Base-by-base conservation (phyloP, 139 green algal genomes). In the Asterochloris erici region DNA sequence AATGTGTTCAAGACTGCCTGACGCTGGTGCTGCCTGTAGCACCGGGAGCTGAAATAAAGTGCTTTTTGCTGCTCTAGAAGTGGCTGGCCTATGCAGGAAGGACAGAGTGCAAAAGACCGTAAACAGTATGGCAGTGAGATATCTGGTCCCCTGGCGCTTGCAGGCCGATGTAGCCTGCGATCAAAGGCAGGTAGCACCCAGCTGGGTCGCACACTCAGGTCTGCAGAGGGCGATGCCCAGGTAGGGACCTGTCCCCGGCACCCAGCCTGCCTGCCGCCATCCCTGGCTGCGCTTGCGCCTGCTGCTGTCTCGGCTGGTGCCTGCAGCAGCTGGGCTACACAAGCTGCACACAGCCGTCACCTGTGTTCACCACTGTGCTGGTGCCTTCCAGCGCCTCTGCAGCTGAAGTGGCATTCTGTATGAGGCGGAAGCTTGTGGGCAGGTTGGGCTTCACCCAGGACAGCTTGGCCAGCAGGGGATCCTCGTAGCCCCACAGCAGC, bases 401-500 rank as follows among this genome's bases (percentile, higher is more conserved):
- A 0, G 77, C n/a, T 9, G 15, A 27, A n/a, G 63, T 89, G n/a
- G 81, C 87, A 80, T 91, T 91, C 24, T 27, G 24, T 38, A 84
- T 64, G 27, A 89, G 86, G 21, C 26, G 66, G 69, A 88, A 84
- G 64, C 60, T 71, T 29, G 87, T 70, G 62, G 82, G 21, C 6
- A 90, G n/a, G 19, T 74, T 71, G 24, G 84, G 73, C 12, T 81
- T 16, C 6, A 83, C 76, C 11, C 75, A 63, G 6, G 79, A 60
- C 26, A 86, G 61, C 71, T 82, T 86, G 24, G 83, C 54, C 23
- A 89, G 78, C 54, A 89, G 77, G 0, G 86, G 82, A 26, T 89
- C 86, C 14, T 91, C 73, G 47, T 91, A 91, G 60, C 87, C 87
- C 81, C 82, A 91, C 28, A 91, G 83, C 61, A 91, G 76, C 81